These are phyloP conservation scores for Eragrostis nindensis DNA, from an alignment of 176 grass and related monocot genomes.

Conservation along the genomic window DNA sequence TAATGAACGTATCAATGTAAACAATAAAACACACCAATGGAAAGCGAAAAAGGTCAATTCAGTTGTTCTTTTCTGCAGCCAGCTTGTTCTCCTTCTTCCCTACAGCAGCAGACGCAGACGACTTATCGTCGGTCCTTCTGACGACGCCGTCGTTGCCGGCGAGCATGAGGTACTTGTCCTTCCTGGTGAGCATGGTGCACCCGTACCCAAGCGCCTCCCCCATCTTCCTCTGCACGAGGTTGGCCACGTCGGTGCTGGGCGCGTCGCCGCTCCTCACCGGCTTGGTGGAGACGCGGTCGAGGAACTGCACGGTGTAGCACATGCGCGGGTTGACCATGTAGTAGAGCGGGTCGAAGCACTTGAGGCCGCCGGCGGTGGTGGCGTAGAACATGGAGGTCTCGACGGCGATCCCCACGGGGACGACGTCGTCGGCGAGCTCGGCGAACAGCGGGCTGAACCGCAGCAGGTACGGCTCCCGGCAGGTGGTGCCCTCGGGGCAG, in stretches of 20 bases:
- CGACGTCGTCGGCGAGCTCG: slow-evolving; percentile 61
- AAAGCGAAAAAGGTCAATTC: background rate
- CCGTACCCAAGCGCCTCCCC: slow-evolving; percentile 60
- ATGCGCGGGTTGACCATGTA: slow-evolving; percentile 61
- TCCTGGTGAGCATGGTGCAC: slow-evolving; percentile 77
- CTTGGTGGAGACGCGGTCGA: slow-evolving; percentile 49
- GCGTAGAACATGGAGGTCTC: slow-evolving; percentile 72
- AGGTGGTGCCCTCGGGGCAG: slow-evolving; percentile 83
- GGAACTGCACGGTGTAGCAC: slow-evolving; percentile 63
- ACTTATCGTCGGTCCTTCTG: background rate
- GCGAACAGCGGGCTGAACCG: slow-evolving; percentile 76
- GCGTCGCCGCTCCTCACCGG: background rate
- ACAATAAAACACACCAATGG: background rate
- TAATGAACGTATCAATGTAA: background rate
- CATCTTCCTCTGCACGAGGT: slow-evolving; percentile 64
- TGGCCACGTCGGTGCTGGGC: slow-evolving; percentile 53
- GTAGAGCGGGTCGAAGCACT: slow-evolving; percentile 76
- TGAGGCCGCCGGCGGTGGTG: slow-evolving; percentile 65
- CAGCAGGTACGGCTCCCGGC: slow-evolving; percentile 72
- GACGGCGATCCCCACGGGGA: slow-evolving; percentile 62
- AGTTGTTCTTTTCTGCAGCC: background rate
- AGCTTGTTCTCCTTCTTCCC: background rate
- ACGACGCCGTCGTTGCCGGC: slow-evolving; percentile 74
- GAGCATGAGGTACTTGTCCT: slow-evolving; percentile 83
- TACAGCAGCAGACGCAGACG: background rate